These are phyloP conservation scores for Colletotrichum somersetense DNA, from an alignment of 2,329 filamentous ascomycete genomes.

Conservation along the genomic window DNA sequence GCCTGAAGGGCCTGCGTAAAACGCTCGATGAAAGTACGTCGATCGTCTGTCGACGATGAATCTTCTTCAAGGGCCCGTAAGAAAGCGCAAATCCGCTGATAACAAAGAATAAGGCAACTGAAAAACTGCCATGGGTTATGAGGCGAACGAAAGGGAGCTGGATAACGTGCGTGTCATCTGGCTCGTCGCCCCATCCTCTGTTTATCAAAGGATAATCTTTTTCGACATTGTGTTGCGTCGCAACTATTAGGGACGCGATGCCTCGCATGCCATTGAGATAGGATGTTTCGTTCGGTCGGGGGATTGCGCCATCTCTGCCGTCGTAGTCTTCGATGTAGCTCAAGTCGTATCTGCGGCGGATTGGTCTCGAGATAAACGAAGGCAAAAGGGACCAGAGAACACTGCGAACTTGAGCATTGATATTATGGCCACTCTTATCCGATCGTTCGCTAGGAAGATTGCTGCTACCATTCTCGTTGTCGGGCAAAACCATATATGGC, in stretches of 20 bases:
- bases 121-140: slow-evolving; percentile 66
- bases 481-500: neutral
- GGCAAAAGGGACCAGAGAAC: neutral
- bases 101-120: slow-evolving; percentile 72
- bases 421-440: neutral
- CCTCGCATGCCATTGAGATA: neutral
- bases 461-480: neutral
- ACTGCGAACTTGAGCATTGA: neutral
- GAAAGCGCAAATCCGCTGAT: slow-evolving; percentile 73
- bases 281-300: neutral
- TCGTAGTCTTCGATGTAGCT: neutral
- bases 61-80: slow-evolving; percentile 63
- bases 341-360: neutral
- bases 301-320: neutral
- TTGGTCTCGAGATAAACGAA: neutral
- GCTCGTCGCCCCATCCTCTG: neutral
- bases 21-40: slow-evolving; percentile 62
- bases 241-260: neutral
- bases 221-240: neutral
- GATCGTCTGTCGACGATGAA: slow-evolving; percentile 55
- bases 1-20: slow-evolving; percentile 65
- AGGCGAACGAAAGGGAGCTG: slow-evolving; percentile 67
- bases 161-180: slow-evolving; percentile 43
- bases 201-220: neutral
- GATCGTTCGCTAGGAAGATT: neutral